phyloP scores from a whole-genome alignment of 2,329 filamentous ascomycete species.

The Tolypocladium tropicale region DNA sequence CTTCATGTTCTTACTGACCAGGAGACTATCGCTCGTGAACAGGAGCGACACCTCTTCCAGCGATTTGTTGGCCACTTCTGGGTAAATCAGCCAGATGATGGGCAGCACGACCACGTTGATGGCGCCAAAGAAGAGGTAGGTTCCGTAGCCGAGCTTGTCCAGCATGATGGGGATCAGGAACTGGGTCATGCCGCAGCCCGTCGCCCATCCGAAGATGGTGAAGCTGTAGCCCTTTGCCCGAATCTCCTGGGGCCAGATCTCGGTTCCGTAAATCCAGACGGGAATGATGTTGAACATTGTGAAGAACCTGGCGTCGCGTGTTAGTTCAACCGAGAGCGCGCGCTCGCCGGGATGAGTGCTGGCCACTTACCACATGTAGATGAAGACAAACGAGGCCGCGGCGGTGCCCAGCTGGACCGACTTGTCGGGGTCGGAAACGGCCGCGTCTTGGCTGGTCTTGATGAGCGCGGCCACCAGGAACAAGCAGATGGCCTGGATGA shows the following conservation, averaged over 20 bases:
- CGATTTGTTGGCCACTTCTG: constrained; percentile 5
- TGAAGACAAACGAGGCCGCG: constrained; percentile 13
- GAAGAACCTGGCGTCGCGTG: constrained; percentile 12
- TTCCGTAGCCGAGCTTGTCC: constrained; percentile 30
- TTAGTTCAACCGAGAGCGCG: no score
- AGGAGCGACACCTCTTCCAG: constrained; percentile 28
- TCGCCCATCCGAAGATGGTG: constrained; percentile 48
- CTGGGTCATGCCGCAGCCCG: constrained; percentile 43
- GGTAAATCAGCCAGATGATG: constrained; percentile 32
- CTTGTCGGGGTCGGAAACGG: constrained; percentile 2
- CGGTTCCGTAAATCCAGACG: constrained; percentile 29
- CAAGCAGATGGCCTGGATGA: constrained; percentile 16
- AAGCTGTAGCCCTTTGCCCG: constrained; percentile 50
- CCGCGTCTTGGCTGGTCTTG: constrained; percentile 13
- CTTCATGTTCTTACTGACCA: constrained; percentile 35
- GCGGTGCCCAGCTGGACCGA: constrained; percentile 10
- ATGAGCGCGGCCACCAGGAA: constrained; percentile 21
- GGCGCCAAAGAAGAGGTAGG: constrained; percentile 40
- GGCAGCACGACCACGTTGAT: constrained; percentile 41
- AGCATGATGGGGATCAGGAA: constrained; percentile 45
- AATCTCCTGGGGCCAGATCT: constrained; percentile 46
- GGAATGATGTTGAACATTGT: constrained; percentile 23
- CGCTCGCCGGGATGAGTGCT: neutral
- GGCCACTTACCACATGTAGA: constrained; percentile 12
- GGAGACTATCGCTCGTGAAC: constrained; percentile 34